Evolutionary conservation across 2,329 filamentous ascomycete species (phyloP).

Genomic region (Ophiobolus disseminans): DNA sequence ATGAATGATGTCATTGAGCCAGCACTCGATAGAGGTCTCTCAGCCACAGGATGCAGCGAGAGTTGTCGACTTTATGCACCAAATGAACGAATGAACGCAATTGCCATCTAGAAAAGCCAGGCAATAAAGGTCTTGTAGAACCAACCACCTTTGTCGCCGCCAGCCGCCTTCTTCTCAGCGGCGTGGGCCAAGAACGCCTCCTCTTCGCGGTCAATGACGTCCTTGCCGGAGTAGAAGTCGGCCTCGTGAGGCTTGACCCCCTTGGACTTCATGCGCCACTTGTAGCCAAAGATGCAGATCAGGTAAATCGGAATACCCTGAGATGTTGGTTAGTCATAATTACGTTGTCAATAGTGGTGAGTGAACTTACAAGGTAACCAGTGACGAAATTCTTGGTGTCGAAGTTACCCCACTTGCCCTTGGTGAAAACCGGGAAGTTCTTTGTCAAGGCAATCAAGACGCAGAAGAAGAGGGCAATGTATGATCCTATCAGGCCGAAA

Average conservation of each 20-base stretch:
- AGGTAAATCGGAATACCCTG: slow-evolving; percentile 76
- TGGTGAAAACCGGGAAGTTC: slow-evolving; percentile 77
- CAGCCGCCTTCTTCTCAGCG: slow-evolving; percentile 50
- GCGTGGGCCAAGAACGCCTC: slow-evolving; percentile 69
- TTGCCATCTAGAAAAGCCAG: slow-evolving; percentile 64
- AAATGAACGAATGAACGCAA: slow-evolving; percentile 1
- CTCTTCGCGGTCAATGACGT: slow-evolving; percentile 75
- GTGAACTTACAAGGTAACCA: slow-evolving; percentile 62
- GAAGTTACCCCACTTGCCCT: slow-evolving; percentile 60
- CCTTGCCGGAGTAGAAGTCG: slow-evolving; percentile 77
- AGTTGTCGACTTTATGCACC: not conserved
- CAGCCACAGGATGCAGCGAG: not conserved
- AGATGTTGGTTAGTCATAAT: slow-evolving; percentile 70
- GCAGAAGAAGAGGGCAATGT: slow-evolving; percentile 72
- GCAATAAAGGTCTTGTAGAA: slow-evolving; percentile 67
- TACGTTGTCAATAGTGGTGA: not conserved
- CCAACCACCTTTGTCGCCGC: slow-evolving; percentile 50
- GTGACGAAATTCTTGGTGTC: slow-evolving; percentile 81
- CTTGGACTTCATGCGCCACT: slow-evolving; percentile 35
- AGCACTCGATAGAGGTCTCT: not conserved
- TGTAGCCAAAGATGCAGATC: slow-evolving; percentile 66
- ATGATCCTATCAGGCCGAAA: slow-evolving; percentile 73
- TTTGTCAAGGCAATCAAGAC: slow-evolving; percentile 79
- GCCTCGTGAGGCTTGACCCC: slow-evolving; percentile 63
- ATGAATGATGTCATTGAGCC: too few relatives aligned